Base-by-base conservation (phyloP, 768 basidiomycete genomes). In the Mycena filopes region DNA sequence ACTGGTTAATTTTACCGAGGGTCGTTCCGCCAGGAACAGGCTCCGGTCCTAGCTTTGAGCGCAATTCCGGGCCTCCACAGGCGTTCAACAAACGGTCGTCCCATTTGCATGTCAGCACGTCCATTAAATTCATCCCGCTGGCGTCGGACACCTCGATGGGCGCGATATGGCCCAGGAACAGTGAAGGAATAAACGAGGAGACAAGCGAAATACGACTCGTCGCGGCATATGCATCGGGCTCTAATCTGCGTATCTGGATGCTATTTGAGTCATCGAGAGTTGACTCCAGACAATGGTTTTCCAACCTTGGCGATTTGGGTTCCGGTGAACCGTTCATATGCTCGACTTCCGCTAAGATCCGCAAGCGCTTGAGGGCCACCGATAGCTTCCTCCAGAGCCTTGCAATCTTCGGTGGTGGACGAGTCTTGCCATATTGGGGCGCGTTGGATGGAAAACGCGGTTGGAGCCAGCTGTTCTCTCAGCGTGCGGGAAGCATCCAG, bases 361-460 rank as follows among this genome's bases (percentile, higher is more conserved):
- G 94, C 89, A 10, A 96, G 80, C 7, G 77, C 85, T 64, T 91
- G 90, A 0, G 90, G 77, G 6, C 93, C 92, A 40, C 93, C 93
- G 12, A 91, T 78, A 40, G 80, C 82, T 0, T 80, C 82, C 71
- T 95, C 92, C 45, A 96, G 78, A 62, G 82, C 84, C 59, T 79
- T 79, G 72, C 94, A 96, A 69, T 95, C 93, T 45, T 79, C 77
- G 0, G 88, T 89, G 0, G 94, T 95, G 0, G 93, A 94, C 1
- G 93, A 93, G 76, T 96, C 95, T 75, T 96, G 94, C 94, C 95
- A 96, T 72, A 95, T 95, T 12, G 94, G 93, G 4, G 90, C 86
- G 66, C 83, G 83, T 2, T 81, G 81, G 15, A 87, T 77, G 8
- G 92, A 88, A 75, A 95, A 94, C 3, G 93, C 93, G 10, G 72